phyloP scores from a whole-genome alignment of 2,329 filamentous ascomycete genomes.

The Venturiaceae sp. region DNA sequence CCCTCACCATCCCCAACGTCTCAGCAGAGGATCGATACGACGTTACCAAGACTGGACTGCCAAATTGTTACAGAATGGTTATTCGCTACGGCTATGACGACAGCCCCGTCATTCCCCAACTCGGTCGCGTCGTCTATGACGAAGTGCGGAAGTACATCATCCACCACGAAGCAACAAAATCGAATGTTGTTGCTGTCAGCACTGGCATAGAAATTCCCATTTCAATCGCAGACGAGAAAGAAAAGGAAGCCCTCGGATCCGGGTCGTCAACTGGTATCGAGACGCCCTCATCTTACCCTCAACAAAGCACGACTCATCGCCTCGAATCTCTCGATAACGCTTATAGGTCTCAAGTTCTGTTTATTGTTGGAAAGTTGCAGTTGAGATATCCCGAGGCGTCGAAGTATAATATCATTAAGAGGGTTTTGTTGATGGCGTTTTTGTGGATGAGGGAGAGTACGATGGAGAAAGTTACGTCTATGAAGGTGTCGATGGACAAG shows the following conservation, averaged over 20 bases:
- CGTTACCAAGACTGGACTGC: conserved; percentile 36
- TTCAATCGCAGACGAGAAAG: too few species aligned
- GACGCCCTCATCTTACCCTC: too few species aligned
- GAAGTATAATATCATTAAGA: conserved; percentile 36
- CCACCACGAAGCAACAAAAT: background rate
- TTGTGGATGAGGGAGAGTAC: conserved; percentile 58
- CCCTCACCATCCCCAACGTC: conserved; percentile 48
- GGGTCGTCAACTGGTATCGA: too few species aligned
- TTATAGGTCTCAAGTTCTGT: too few species aligned
- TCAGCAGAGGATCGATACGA: conserved; percentile 39
- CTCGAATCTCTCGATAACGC: too few species aligned
- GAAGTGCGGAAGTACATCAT: conserved; percentile 28
- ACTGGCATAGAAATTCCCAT: too few species aligned
- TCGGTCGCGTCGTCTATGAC: conserved; percentile 50
- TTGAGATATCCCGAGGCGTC: too few species aligned
- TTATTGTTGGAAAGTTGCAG: too few species aligned
- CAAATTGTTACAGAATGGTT: conserved; percentile 58
- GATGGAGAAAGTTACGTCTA: conserved; percentile 55
- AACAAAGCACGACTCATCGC: too few species aligned
- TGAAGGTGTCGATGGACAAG: conserved; percentile 48
- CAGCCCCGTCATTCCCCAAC: conserved; percentile 55
- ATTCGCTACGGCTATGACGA: conserved; percentile 67
- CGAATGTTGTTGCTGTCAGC: too few species aligned
- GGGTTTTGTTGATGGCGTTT: conserved; percentile 43
- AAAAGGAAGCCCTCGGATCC: too few species aligned